Percentiles rank a stretch among this genome's conserved stretches.
phyloP scores from a whole-genome alignment of 768 basidiomycete genomes.

The Termitomyces sp. region DNA sequence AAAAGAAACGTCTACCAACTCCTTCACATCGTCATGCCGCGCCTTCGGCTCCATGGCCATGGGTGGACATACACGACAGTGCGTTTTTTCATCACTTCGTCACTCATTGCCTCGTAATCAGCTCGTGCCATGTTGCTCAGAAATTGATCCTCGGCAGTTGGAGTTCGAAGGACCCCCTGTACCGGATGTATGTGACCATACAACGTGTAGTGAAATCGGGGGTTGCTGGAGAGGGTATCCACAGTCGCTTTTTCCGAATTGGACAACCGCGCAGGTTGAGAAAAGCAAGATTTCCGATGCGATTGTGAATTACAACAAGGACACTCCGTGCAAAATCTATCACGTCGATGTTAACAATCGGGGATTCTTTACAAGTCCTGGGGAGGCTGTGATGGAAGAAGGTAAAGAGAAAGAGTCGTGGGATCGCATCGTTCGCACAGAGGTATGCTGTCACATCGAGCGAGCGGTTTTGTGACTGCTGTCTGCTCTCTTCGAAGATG shows the following conservation, averaged over 20 bases:
- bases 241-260: slow-evolving; percentile 48
- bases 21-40: slow-evolving; percentile 42
- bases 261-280: slow-evolving; percentile 41
- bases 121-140: slow-evolving; percentile 16
- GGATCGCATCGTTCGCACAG: slow-evolving; percentile 25
- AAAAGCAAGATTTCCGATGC: slow-evolving; percentile 35
- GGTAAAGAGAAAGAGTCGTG: slow-evolving; percentile 28
- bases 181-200: slow-evolving; percentile 31
- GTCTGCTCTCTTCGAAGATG: background rate
- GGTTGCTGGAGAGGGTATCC: slow-evolving; percentile 39
- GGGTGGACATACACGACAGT: slow-evolving; percentile 38
- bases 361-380: slow-evolving; percentile 32
- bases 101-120: background rate
- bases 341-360: slow-evolving; percentile 33
- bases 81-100: slow-evolving; percentile 1
- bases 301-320: slow-evolving; percentile 24
- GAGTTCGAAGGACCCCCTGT: slow-evolving; percentile 26
- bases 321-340: slow-evolving; percentile 26
- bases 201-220: slow-evolving; percentile 19
- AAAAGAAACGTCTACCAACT: slow-evolving; percentile 19
- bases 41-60: slow-evolving; percentile 44
- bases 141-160: slow-evolving; percentile 29
- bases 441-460: slow-evolving; percentile 25
- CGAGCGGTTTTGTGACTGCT: background rate
- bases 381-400: slow-evolving; percentile 15